Conservation (phyloP, 2,329 filamentous ascomycete species). For the Purpureocillium takamizusanense region DNA sequence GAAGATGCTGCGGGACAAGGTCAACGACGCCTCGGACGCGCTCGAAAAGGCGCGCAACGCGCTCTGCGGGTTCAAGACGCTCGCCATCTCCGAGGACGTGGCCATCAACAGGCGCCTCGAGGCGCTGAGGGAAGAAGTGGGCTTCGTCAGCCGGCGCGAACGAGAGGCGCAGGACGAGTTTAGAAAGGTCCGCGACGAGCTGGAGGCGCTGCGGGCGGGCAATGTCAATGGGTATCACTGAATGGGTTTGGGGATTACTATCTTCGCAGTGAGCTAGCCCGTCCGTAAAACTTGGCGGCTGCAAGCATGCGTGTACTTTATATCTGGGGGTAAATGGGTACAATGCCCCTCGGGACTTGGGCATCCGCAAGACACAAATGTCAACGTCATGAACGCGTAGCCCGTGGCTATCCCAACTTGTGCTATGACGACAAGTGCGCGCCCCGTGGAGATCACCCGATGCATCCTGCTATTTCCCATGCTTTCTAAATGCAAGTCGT, state of each 20-base stretch:
- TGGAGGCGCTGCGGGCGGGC: conserved; percentile 46
- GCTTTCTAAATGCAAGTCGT: conserved; percentile 34
- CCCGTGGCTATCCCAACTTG: too few species aligned
- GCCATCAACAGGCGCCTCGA: conserved; percentile 66
- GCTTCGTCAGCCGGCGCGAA: conserved; percentile 70
- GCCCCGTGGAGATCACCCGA: too few species aligned
- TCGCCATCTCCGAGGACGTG: conserved; percentile 72
- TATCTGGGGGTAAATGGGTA: too few species aligned
- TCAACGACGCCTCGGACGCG: conserved; percentile 63
- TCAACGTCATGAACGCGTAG: too few species aligned
- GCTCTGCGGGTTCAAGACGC: conserved; percentile 63
- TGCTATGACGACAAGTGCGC: too few species aligned
- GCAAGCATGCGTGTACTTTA: too few species aligned
- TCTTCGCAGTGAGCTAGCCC: too few species aligned
- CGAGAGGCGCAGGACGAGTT: conserved; percentile 87
- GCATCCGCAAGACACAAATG: too few species aligned
- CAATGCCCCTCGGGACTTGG: too few species aligned
- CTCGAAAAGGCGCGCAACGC: conserved; percentile 65
- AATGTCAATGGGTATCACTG: conserved; percentile 29
- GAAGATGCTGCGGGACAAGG: conserved; percentile 72
- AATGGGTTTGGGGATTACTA: conserved; percentile 2
- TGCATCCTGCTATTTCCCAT: background rate
- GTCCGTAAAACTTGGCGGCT: too few species aligned
- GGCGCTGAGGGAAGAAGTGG: conserved; percentile 72
- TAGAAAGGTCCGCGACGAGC: conserved; percentile 65